Evolutionary conservation across 257 asterid genomes (phyloP), one percentile per base, ranked within the genome.

Genomic region (Solanum appendiculatum): DNA sequence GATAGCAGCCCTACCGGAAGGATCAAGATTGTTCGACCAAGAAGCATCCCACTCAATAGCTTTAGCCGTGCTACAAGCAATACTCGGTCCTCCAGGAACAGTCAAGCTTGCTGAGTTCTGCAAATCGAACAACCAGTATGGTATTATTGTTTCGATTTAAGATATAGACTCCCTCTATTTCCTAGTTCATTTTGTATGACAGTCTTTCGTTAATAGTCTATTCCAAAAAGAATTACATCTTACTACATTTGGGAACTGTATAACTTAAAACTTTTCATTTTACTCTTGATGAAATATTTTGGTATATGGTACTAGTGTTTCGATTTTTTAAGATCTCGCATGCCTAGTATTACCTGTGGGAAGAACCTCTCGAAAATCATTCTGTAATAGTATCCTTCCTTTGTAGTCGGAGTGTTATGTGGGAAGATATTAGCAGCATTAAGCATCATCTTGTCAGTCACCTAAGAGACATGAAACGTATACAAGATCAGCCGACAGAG

Each of bases 291-390:
- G n/a, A 31, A 9, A 15, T 16, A 1, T 69, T 69, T 51, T n/a
- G 1, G 48, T 73, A 33, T 5, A 16, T 69, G 85, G 46, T 87
- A 10, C 6, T 4, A n/a, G 69, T 40, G 27, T 9, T 29, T 27
- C 7, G 0, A 16, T 31, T 87, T 31, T 87, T 16, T 21, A 16
- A 27, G 48, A 16, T 37, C 27, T 33, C 2, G 80, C 27, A 14
- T 40, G 64, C 64, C 4, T 56, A 77, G 1, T 40, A 42, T 25
- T 93, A 94, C 99, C 99, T 97, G 99, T 4, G 99, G 99, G 87
- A 96, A 97, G 92, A 93, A 93, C 92, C 99, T 90, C 92, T 97
- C 99, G 10, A 97, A 97, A 86, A 95, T 96, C 96, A 92, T 95
- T 82, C 99, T 88, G 78, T 97, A 97, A 85, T 93, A 93, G 94